Conservation (phyloP, 2,329 filamentous ascomycete species). For the Venturia aucupariae region DNA sequence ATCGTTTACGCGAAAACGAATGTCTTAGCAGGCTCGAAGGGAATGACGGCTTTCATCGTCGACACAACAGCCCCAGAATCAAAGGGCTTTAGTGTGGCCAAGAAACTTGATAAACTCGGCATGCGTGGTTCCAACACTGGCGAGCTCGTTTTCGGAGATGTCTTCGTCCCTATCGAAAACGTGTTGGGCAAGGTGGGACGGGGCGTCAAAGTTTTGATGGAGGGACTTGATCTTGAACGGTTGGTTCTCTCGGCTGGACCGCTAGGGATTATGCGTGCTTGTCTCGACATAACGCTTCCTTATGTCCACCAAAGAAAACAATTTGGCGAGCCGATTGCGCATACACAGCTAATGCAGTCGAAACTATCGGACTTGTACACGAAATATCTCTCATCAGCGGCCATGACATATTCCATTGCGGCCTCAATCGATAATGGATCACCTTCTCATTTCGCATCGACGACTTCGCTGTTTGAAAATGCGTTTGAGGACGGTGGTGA, state of each 20-base stretch:
- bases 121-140: constrained; percentile 97
- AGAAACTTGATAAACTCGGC: constrained; percentile 94
- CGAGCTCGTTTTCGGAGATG: constrained; percentile 81
- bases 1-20: constrained; percentile 96
- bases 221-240: constrained; percentile 87
- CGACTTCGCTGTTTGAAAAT: constrained; percentile 32
- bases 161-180: constrained; percentile 79
- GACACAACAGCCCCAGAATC: constrained; percentile 42
- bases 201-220: constrained; percentile 88
- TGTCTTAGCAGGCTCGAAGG: constrained; percentile 70
- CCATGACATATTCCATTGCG: constrained; percentile 83
- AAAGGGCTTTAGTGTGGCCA: constrained; percentile 70
- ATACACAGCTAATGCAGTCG: constrained; percentile 88
- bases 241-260: constrained; percentile 87
- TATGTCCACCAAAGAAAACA: constrained; percentile 86
- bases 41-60: constrained; percentile 91
- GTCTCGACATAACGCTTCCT: constrained; percentile 75
- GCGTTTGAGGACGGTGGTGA: constrained; percentile 1
- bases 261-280: constrained; percentile 83
- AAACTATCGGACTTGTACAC: constrained; percentile 97
- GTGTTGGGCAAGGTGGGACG: constrained; percentile 70
- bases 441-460: constrained; percentile 22
- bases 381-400: constrained; percentile 71
- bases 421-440: constrained; percentile 60
- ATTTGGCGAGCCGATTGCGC: constrained; percentile 76